These are phyloP conservation scores for Vitis hybrid DNA, from an alignment of 177 flowering plant species.

Conservation along the genomic window DNA sequence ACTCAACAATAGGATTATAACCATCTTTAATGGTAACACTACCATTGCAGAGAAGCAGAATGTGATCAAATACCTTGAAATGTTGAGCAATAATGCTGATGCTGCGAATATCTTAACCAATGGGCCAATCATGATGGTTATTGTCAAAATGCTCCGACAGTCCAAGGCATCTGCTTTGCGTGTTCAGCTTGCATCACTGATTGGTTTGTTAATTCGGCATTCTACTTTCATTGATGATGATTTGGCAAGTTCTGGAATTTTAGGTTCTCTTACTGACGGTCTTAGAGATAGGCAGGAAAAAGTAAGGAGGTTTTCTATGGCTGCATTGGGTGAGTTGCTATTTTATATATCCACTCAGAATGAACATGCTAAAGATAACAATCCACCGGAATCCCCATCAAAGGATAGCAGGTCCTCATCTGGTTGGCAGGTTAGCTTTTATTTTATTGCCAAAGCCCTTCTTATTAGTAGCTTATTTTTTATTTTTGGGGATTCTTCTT, in stretches of 20 bases:
- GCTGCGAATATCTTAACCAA: slow-evolving; percentile 89
- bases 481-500: no score
- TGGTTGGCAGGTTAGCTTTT: slow-evolving; percentile 88
- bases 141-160: slow-evolving; percentile 81
- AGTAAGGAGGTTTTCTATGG: slow-evolving; percentile 98
- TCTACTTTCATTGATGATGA: slow-evolving; percentile 81
- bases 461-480: not conserved
- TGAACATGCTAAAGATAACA: slow-evolving; percentile 56
- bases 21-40: slow-evolving; percentile 55
- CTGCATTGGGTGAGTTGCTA: slow-evolving; percentile 93
- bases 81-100: slow-evolving; percentile 72
- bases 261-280: slow-evolving; percentile 85
- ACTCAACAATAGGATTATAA: slow-evolving; percentile 44
- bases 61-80: slow-evolving; percentile 82
- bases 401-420: slow-evolving; percentile 66
- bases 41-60: slow-evolving; percentile 77
- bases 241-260: slow-evolving; percentile 83
- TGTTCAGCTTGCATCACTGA: slow-evolving; percentile 79
- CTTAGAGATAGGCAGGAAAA: slow-evolving; percentile 94
- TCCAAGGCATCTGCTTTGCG: slow-evolving; percentile 76
- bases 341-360: slow-evolving; percentile 93
- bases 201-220: slow-evolving; percentile 87
- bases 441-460: slow-evolving; percentile 3
- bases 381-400: slow-evolving; percentile 69
- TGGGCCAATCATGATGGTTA: slow-evolving; percentile 84